phyloP scores from a whole-genome alignment of 495 filamentous ascomycete species.

The Aspergillus kassunensis region DNA sequence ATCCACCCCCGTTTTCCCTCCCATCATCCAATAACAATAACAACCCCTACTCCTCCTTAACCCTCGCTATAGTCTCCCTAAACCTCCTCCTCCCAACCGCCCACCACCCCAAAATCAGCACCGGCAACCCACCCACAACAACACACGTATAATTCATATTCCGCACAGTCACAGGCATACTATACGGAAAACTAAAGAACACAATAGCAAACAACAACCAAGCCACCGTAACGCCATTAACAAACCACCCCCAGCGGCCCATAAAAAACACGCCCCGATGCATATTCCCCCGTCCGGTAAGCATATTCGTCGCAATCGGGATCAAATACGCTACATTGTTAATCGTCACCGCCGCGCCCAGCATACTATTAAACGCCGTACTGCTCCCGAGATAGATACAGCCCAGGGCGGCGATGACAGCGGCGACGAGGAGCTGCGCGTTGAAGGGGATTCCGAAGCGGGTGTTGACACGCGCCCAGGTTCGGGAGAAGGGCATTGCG shows the following conservation, averaged over 20 bases:
- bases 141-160: slow-evolving; percentile 70
- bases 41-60: slow-evolving; percentile 18
- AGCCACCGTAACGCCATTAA: slow-evolving; percentile 29
- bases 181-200: slow-evolving; percentile 70
- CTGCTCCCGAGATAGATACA: slow-evolving; percentile 64
- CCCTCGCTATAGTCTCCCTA: slow-evolving; percentile 21
- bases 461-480: slow-evolving; percentile 22
- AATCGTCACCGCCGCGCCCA: slow-evolving; percentile 53
- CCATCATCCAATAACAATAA: too few relatives aligned
- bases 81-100: slow-evolving; percentile 30
- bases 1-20: too few relatives aligned
- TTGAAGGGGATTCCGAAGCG: slow-evolving; percentile 43
- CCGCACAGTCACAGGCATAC: slow-evolving; percentile 43
- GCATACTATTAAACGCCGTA: slow-evolving; percentile 66
- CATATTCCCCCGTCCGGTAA: slow-evolving; percentile 28
- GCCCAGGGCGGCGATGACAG: slow-evolving; percentile 61
- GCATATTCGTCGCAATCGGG: slow-evolving; percentile 30
- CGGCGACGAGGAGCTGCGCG: slow-evolving; percentile 55
- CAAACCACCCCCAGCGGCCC: slow-evolving; percentile 26
- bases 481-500: slow-evolving; percentile 29
- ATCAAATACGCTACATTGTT: slow-evolving; percentile 35
- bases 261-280: slow-evolving; percentile 30
- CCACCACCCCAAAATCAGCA: slow-evolving; percentile 38
- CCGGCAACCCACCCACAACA: slow-evolving; percentile 54
- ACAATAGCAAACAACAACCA: slow-evolving; percentile 45